A percentile compares a stretch with the other conserved stretches of the same genome.
phyloP scores from a whole-genome alignment of 2,329 filamentous ascomycete species.

The Gliomastix tumulicola region DNA sequence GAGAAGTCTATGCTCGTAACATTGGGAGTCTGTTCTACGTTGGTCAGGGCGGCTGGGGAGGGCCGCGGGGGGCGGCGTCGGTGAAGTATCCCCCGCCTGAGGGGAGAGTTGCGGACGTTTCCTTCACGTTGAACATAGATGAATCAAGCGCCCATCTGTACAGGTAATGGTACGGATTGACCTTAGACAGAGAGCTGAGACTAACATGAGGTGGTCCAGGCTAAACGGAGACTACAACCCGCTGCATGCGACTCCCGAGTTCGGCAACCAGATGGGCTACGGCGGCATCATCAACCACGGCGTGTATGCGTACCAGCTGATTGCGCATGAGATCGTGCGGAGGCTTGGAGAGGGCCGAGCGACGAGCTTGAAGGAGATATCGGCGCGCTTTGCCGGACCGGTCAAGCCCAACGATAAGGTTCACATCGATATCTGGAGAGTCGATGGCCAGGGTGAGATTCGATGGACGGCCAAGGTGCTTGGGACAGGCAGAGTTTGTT shows the following conservation, averaged over 20 bases:
- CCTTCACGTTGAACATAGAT: not conserved
- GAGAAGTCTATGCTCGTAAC: conserved; percentile 54
- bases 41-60: conserved; percentile 46
- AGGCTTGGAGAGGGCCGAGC: conserved; percentile 1
- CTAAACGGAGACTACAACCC: conserved; percentile 85
- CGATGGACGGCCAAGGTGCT: conserved; percentile 3
- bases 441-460: not conserved
- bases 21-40: conserved; percentile 60
- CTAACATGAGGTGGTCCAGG: too few species aligned
- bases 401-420: conserved; percentile 7
- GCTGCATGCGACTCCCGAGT: conserved; percentile 70
- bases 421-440: conserved; percentile 3
- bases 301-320: conserved; percentile 70
- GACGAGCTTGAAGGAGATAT: conserved; percentile 5
- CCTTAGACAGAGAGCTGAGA: too few species aligned
- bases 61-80: conserved; percentile 11
- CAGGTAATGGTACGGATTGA: conserved; percentile 2
- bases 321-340: conserved; percentile 53
- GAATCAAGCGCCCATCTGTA: conserved; percentile 4
- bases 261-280: conserved; percentile 74
- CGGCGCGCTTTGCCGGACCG: conserved; percentile 5
- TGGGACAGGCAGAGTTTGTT: conserved; percentile 1
- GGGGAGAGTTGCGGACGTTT: not conserved
- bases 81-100: not conserved
- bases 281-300: conserved; percentile 77